Evolutionary conservation across 495 filamentous ascomycete genomes (phyloP), one percentile per base, ranked within the genome.

Genomic region (Penicillium crystallinum): DNA sequence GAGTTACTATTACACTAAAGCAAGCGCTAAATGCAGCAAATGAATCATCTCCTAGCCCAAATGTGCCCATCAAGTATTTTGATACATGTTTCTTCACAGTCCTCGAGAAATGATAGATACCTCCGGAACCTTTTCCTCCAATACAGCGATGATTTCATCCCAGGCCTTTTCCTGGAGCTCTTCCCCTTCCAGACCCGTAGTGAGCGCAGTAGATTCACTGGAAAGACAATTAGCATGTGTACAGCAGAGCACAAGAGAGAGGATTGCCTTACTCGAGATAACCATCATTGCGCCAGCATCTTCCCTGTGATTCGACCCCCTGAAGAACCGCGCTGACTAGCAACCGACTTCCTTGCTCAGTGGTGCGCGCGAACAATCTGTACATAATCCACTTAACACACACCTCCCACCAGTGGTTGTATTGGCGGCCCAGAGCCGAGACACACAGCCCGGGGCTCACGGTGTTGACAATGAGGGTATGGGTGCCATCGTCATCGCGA

Each of bases 281-380:
- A 11, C 66, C 69, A 63, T 75, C 71, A 40, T 68, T 73, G 18
- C 66, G 62, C 80, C 77, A 83, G 49, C 75, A 74, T 55, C 56
- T 69, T 0, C 79, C 80, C 49, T 78, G 73, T 21, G 74, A 74
- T 46, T 80, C 78, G 1, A 53, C 50, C 0, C 76, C 79, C 43
- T 77, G 64, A 19, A 68, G 59, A 3, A 75, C 75, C 1, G 71
- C 78, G 46, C 75, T 78, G n/a, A 81, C 76, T 18, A 81, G 49
- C 12, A 71, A 72, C 17, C 79, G 67, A 42, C 71, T 71, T 2
- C 80, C 80, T 36, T 76, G 67, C 52, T 82, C 79, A 0, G 73
- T 59, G 2, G 69, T 75, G 2, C 78, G 67, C 6, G 71, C 77
- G 60, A 79, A 72, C 4, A 79, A 37, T 45, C 58, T 65, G 33